A percentile compares a stretch with the other conserved stretches of the same genome.
Conservation (phyloP, 768 basidiomycete species). For the Psilocybe tampanensis region DNA sequence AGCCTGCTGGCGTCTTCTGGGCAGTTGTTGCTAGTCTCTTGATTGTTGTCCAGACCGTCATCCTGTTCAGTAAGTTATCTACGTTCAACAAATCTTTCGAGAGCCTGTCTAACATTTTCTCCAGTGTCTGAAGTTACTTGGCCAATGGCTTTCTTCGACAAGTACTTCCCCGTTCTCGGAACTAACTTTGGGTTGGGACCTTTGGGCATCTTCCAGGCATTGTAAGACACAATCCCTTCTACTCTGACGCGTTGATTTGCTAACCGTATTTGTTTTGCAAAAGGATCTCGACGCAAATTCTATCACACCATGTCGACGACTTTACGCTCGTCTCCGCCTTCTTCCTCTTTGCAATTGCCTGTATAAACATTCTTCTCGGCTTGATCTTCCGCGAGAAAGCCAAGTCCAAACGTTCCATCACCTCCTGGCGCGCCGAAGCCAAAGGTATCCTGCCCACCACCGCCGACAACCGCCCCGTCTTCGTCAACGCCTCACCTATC, state of each 20-base stretch:
- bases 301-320: constrained; percentile 77
- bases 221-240: constrained; percentile 47
- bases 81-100: neutral
- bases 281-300: constrained; percentile 69
- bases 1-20: constrained; percentile 92
- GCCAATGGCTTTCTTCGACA: constrained; percentile 78
- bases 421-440: constrained; percentile 62
- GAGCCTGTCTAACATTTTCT: neutral
- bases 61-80: constrained; percentile 60
- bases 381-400: constrained; percentile 75
- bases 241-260: neutral
- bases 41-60: constrained; percentile 78
- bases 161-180: constrained; percentile 93
- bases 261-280: neutral
- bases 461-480: constrained; percentile 35
- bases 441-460: constrained; percentile 57
- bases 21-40: constrained; percentile 84
- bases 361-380: constrained; percentile 80
- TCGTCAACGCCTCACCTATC: constrained; percentile 33
- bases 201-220: constrained; percentile 84
- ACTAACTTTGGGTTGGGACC: constrained; percentile 83
- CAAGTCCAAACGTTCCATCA: constrained; percentile 68
- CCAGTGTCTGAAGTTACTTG: constrained; percentile 76
- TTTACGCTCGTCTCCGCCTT: constrained; percentile 89
- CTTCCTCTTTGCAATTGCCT: constrained; percentile 82